These are phyloP conservation scores for Colletotrichum sp. DNA, from an alignment of 2,329 filamentous ascomycete genomes.

Conservation along the genomic window DNA sequence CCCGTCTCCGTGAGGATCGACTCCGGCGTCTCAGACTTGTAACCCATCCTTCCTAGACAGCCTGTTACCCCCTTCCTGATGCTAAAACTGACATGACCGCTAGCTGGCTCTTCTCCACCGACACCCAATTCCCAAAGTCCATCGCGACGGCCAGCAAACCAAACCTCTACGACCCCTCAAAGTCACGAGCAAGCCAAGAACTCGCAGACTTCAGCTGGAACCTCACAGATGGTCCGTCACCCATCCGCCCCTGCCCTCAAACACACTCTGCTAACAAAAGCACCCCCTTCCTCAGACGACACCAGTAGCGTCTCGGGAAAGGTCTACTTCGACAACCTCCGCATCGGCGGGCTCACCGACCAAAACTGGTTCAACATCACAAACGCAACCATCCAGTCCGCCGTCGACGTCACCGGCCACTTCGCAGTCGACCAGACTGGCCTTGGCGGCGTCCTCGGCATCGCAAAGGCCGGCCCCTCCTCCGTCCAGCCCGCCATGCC, in stretches of 20 bases:
- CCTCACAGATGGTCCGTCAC: slow-evolving; percentile 52
- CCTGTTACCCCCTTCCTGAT: too few species aligned
- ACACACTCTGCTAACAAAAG: neutral
- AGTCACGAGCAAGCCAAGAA: slow-evolving; percentile 47
- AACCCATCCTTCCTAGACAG: too few species aligned
- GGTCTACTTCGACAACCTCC: slow-evolving; percentile 56
- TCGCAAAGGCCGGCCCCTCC: slow-evolving; percentile 52
- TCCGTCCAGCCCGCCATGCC: slow-evolving; percentile 47
- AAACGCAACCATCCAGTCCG: slow-evolving; percentile 55
- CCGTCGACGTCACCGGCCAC: slow-evolving; percentile 44
- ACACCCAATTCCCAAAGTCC: slow-evolving; percentile 26
- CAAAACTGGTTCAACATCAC: slow-evolving; percentile 40
- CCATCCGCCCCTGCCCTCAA: slow-evolving; percentile 23
- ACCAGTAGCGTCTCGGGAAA: slow-evolving; percentile 49
- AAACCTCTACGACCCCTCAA: slow-evolving; percentile 47
- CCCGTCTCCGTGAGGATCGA: slow-evolving; percentile 15
- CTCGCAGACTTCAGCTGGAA: slow-evolving; percentile 53
- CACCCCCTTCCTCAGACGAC: slow-evolving; percentile 37
- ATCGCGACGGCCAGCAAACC: slow-evolving; percentile 43
- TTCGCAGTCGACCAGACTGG: slow-evolving; percentile 43
- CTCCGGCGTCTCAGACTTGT: slow-evolving; percentile 12
- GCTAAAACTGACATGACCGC: fast-evolving
- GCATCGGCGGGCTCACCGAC: slow-evolving; percentile 37
- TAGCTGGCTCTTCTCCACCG: slow-evolving; percentile 30
- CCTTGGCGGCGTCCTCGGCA: slow-evolving; percentile 57